Evolutionary conservation across 495 filamentous ascomycete species (phyloP).

Genomic region (Ascobolus immersus): DNA sequence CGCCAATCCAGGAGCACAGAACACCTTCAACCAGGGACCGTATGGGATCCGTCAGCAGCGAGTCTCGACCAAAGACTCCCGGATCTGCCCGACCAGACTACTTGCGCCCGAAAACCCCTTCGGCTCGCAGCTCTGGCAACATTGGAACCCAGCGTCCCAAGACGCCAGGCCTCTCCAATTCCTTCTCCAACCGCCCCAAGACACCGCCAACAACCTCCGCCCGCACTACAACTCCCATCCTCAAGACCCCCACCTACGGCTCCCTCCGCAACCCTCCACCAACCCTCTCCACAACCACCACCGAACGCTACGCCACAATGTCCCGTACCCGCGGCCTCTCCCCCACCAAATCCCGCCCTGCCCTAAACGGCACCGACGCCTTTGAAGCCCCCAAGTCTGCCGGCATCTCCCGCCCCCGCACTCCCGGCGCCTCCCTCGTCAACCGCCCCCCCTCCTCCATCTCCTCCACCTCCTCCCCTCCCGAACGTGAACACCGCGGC

Average conservation of each 20-base stretch:
- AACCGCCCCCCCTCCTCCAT: no score
- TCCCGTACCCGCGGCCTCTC: no score
- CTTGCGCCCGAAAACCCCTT: conserved; percentile 12
- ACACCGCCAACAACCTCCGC: conserved; percentile 2
- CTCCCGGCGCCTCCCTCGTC: no score
- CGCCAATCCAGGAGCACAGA: background rate
- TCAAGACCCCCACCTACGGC: conserved; percentile 4
- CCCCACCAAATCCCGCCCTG: no score
- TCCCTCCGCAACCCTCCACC: no score
- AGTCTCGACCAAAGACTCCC: conserved; percentile 10
- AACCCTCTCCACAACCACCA: no score
- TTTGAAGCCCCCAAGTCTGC: no score
- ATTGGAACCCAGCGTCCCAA: background rate
- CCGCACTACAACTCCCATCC: conserved; percentile 4
- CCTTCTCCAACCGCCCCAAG: background rate
- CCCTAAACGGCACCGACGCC: no score
- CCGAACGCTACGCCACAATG: no score
- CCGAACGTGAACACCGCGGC: no score
- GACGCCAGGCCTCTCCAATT: background rate
- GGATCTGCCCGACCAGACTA: conserved; percentile 6
- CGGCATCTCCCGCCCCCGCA: no score
- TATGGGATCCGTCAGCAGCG: conserved; percentile 2
- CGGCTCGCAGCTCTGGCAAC: background rate
- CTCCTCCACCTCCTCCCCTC: no score
- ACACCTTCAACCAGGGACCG: conserved; percentile 5